A percentile compares a stretch with the other conserved stretches of the same genome.
Evolutionary conservation across 768 basidiomycete genomes (phyloP).

Genomic region (Termitomyces sp.): DNA sequence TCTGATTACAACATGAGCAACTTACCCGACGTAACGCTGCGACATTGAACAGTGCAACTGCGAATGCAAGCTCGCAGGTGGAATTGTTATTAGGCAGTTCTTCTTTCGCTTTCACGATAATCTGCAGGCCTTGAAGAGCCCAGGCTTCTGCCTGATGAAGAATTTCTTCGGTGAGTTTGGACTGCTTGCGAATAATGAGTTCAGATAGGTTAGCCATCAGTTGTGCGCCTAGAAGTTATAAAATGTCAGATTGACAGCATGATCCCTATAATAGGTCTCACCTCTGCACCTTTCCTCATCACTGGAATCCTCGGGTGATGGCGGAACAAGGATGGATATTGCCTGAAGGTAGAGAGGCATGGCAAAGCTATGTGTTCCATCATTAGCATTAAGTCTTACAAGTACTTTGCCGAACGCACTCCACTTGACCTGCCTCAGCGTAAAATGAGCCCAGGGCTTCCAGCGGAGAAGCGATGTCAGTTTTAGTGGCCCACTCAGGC

Average conservation of each 20-base stretch:
- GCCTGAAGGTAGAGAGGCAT: conserved; percentile 63
- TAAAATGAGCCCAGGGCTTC: conserved; percentile 64
- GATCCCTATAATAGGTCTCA: conserved; percentile 16
- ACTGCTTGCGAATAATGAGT: conserved; percentile 29
- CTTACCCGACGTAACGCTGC: conserved; percentile 47
- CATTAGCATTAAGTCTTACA: conserved; percentile 2
- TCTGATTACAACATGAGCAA: background rate
- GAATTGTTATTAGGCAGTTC: conserved; percentile 17
- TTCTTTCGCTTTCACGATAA: conserved; percentile 23
- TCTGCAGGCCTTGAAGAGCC: conserved; percentile 45
- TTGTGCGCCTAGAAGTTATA: conserved; percentile 30
- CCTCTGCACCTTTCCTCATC: conserved; percentile 58
- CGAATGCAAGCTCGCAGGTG: conserved; percentile 50
- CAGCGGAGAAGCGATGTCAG: conserved; percentile 62
- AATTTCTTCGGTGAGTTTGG: conserved; percentile 22
- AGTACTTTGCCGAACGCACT: conserved; percentile 32
- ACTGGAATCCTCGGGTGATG: conserved; percentile 26
- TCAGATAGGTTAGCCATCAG: conserved; percentile 42
- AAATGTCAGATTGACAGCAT: background rate
- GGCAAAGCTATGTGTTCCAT: conserved; percentile 40
- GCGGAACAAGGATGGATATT: conserved; percentile 53
- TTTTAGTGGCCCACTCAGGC: conserved; percentile 53
- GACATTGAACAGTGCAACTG: conserved; percentile 56
- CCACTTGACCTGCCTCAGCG: conserved; percentile 44
- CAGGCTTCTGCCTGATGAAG: conserved; percentile 52